A percentile compares a stretch with the other conserved stretches of the same genome.
These are phyloP conservation scores for Geotrichum restrictum DNA, from an alignment of 1,139 yeast species.

Conservation along the genomic window DNA sequence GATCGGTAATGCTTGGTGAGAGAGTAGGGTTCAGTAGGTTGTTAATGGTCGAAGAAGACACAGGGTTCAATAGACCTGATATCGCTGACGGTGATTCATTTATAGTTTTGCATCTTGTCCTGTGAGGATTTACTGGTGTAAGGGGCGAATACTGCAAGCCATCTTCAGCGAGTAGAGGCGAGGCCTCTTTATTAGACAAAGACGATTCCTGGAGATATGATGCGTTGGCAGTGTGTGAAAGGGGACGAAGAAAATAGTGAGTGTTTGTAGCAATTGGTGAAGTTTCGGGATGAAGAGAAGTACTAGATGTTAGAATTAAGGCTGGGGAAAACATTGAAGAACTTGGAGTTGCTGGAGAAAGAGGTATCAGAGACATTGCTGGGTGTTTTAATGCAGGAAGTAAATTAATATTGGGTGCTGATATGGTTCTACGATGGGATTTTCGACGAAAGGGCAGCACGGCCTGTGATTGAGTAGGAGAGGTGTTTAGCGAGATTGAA, in stretches of 20 bases:
- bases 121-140: not conserved
- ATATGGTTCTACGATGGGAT: conserved; percentile 12
- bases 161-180: too few species aligned
- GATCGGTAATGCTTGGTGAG: conserved; percentile 6
- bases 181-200: too few species aligned
- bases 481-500: conserved; percentile 3
- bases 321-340: not conserved
- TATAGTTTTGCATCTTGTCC: not conserved
- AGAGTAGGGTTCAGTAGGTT: conserved; percentile 8
- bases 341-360: not conserved
- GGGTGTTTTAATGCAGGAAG: not conserved
- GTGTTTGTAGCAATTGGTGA: not conserved
- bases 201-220: too few species aligned
- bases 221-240: not conserved
- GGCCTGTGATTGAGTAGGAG: not conserved
- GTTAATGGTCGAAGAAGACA: not conserved
- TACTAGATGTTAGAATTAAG: too few species aligned
- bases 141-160: not conserved
- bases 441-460: not conserved
- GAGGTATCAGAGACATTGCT: not conserved
- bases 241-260: not conserved
- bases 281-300: too few species aligned
- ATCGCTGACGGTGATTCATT: conserved; percentile 2
- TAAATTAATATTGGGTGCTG: conserved; percentile 1
- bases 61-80: not conserved